Conservation (phyloP, 179 eudicot species). For the Beta lomatogona region DNA sequence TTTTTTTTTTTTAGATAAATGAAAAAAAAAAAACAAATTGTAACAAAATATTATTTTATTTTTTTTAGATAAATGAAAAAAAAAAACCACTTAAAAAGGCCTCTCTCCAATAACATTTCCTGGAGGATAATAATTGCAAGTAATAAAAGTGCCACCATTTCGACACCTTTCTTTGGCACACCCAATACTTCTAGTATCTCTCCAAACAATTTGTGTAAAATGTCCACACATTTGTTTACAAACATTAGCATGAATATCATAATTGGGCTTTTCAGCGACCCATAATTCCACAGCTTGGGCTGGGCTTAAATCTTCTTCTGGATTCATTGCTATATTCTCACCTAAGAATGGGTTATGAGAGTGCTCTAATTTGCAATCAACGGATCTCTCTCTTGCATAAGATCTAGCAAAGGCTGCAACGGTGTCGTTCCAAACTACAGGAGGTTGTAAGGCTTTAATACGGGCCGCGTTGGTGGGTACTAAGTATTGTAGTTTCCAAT, state of each 20-base stretch:
- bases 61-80: neutral
- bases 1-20: too few species aligned
- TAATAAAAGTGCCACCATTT: conserved; percentile 31
- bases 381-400: conserved; percentile 19
- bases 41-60: neutral
- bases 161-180: conserved; percentile 36
- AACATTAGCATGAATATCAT: conserved; percentile 30
- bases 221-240: conserved; percentile 35
- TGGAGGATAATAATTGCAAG: conserved; percentile 48
- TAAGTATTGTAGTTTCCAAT: neutral
- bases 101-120: conserved; percentile 42
- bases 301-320: conserved; percentile 16
- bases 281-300: conserved; percentile 36
- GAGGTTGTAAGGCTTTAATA: neutral
- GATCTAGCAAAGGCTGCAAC: conserved; percentile 10
- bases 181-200: conserved; percentile 26
- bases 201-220: conserved; percentile 45
- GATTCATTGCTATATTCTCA: conserved; percentile 42
- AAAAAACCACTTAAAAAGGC: conserved; percentile 3
- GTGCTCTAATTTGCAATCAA: conserved; percentile 19
- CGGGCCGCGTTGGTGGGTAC: conserved; percentile 11
- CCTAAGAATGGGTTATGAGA: conserved; percentile 11
- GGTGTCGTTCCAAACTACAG: conserved; percentile 18
- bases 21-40: too few species aligned
- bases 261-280: conserved; percentile 40